A percentile compares a stretch with the other conserved stretches of the same genome.
These are phyloP conservation scores for Magnolia sinica DNA, from an alignment of 164 flowering plant genomes.

Conservation along the genomic window DNA sequence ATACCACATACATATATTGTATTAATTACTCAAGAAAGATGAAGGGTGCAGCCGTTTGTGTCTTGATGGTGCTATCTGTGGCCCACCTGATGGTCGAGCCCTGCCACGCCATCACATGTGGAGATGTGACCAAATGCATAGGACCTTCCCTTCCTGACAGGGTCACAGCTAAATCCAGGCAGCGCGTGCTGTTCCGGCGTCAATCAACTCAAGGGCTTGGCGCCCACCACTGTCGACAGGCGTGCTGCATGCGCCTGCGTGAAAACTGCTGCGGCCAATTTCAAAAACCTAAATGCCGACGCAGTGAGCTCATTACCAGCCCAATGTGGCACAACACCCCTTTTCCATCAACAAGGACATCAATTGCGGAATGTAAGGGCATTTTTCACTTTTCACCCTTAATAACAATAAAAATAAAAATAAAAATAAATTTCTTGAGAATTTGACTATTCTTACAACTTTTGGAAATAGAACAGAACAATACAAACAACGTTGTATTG, in stretches of 20 bases:
- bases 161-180: neutral
- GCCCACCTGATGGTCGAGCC: conserved; percentile 12
- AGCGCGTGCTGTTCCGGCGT: conserved; percentile 23
- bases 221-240: neutral
- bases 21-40: neutral
- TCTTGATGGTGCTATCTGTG: conserved; percentile 11
- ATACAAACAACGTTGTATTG: too few relatives aligned
- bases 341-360: neutral
- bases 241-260: neutral
- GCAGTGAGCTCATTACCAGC: neutral
- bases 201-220: conserved; percentile 10
- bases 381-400: too few relatives aligned
- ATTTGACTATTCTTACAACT: too few relatives aligned
- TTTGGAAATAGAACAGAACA: too few relatives aligned
- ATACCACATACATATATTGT: too few relatives aligned
- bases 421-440: too few relatives aligned
- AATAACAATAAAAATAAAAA: too few relatives aligned
- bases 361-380: neutral
- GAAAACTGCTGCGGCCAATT: neutral
- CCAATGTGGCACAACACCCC: neutral
- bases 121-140: conserved; percentile 10
- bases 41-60: conserved; percentile 13
- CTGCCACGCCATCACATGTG: conserved; percentile 16
- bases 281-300: neutral
- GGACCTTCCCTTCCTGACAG: conserved; percentile 16